Percentiles rank a stretch among this genome's conserved stretches.
Conservation (phyloP, 352 stramenopile species). For the Globisporangium takayamanum region DNA sequence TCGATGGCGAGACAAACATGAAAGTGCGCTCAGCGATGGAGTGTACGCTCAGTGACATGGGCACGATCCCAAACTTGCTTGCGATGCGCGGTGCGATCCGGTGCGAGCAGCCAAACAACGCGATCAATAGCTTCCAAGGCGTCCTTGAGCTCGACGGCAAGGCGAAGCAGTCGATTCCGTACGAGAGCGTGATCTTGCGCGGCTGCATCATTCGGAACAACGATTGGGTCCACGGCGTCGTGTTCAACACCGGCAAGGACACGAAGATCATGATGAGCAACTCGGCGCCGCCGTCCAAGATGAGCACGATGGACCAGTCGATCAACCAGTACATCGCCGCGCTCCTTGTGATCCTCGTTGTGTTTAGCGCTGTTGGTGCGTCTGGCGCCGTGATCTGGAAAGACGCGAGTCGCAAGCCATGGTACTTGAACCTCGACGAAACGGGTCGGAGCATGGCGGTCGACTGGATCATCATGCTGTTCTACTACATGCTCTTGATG, state of each 20-base stretch:
- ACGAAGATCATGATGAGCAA: slow-evolving; percentile 92
- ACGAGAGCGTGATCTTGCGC: slow-evolving; percentile 87
- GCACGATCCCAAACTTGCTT: slow-evolving; percentile 29
- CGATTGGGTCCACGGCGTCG: slow-evolving; percentile 86
- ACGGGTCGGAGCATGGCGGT: slow-evolving; percentile 26
- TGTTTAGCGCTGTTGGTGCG: slow-evolving; percentile 56
- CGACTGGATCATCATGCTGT: slow-evolving; percentile 82
- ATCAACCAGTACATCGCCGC: slow-evolving; percentile 78
- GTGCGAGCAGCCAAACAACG: slow-evolving; percentile 84
- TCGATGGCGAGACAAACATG: slow-evolving; percentile 93
- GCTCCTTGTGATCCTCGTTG: slow-evolving; percentile 54
- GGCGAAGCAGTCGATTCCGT: slow-evolving; percentile 56
- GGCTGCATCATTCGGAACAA: slow-evolving; percentile 92
- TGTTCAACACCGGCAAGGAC: slow-evolving; percentile 92
- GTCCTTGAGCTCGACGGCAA: slow-evolving; percentile 57
- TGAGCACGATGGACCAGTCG: slow-evolving; percentile 79
- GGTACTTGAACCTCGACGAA: slow-evolving; percentile 47
- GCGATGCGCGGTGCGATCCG: slow-evolving; percentile 52
- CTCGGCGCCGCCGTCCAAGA: slow-evolving; percentile 72
- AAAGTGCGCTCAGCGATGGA: slow-evolving; percentile 86
- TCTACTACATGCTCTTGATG: slow-evolving; percentile 94
- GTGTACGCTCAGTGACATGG: slow-evolving; percentile 47
- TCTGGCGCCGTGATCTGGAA: slow-evolving; percentile 61
- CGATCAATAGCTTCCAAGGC: slow-evolving; percentile 89
- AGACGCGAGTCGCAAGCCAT: slow-evolving; percentile 25